Conservation (phyloP, 148 eudicot species). For the Vaccinium myrtillus region DNA sequence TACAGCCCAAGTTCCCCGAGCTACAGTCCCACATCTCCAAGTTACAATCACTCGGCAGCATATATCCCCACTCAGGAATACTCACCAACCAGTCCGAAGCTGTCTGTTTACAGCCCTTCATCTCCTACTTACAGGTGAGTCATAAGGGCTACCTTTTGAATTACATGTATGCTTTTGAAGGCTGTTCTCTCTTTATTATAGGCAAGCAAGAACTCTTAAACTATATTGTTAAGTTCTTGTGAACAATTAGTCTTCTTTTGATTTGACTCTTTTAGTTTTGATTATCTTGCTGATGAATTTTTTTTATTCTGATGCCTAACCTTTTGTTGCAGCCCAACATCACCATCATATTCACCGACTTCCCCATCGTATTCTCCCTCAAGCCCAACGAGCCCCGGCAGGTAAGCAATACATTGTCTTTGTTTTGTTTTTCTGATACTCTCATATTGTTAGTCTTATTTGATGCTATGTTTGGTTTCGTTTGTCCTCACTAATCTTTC, state of each 20-base stretch:
- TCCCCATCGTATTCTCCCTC: neutral
- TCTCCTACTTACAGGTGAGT: conserved; percentile 56
- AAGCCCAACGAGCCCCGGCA: neutral
- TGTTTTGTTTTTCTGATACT: no score
- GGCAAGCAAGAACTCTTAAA: neutral
- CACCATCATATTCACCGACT: neutral
- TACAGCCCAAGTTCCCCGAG: conserved; percentile 59
- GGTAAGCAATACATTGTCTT: neutral
- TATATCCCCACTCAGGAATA: conserved; percentile 55
- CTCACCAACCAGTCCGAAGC: conserved; percentile 57
- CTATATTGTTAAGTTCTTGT: neutral
- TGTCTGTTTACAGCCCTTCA: conserved; percentile 54
- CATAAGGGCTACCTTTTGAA: neutral
- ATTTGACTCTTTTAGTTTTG: neutral
- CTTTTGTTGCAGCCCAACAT: neutral
- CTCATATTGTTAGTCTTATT: neutral
- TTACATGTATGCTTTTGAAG: neutral
- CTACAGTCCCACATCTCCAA: conserved; percentile 49
- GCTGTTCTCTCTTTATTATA: neutral
- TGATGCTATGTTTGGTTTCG: neutral
- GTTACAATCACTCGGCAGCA: conserved; percentile 44
- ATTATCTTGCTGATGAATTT: neutral
- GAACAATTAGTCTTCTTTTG: neutral
- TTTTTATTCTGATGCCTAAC: neutral
- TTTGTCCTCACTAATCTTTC: no score